Base-by-base conservation (phyloP, 305 asterid genomes). In the Solanum hybrid region DNA sequence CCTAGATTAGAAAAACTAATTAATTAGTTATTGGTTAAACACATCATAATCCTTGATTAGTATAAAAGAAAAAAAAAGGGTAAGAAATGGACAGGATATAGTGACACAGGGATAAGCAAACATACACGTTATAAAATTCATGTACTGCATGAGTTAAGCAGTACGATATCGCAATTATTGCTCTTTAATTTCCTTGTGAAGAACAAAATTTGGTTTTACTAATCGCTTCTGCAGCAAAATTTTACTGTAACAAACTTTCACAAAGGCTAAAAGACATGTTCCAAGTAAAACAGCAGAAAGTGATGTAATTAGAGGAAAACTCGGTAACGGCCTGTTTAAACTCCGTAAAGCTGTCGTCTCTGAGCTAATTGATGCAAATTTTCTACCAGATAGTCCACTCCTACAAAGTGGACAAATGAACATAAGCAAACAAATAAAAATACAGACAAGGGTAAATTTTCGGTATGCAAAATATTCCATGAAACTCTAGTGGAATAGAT, bases 331-430 rank as follows among this genome's bases (percentile, higher is more conserved):
- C 90, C 79, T 91, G 84, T 81, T 81, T 90, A 77, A 91, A 79
- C 92, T 88, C 91, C 91, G 90, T 31, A 92, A 66, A 29, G 91
- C 89, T 27, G 96, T 87, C 46, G 95, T 84, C 79, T 89, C 92
- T 5, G 88, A 60, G 90, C 95, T 88, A 82, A 95, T 91, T 66
- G 99, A 96, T 87, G 99, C 99, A 92, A 96, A 97, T 93, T 92
- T 92, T 92, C 93, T 94, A 34, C 97, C 96, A 73, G 94, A 88
- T 92, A 90, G 93, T 87, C 91, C 93, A 90, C 93, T 92, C 96
- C 99, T 97, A 60, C 82, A 90, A n/a, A 92, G 91, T 89, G 60
- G 51, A 85, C 79, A 86, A 89, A 88, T 36, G 29, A 10, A 35
- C 35, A 87, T 38, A 85, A 90, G 66, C 35, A 22, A 16, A 77